phyloP scores from a whole-genome alignment of 2,329 filamentous ascomycete species.

The Aspergillus ruber region DNA sequence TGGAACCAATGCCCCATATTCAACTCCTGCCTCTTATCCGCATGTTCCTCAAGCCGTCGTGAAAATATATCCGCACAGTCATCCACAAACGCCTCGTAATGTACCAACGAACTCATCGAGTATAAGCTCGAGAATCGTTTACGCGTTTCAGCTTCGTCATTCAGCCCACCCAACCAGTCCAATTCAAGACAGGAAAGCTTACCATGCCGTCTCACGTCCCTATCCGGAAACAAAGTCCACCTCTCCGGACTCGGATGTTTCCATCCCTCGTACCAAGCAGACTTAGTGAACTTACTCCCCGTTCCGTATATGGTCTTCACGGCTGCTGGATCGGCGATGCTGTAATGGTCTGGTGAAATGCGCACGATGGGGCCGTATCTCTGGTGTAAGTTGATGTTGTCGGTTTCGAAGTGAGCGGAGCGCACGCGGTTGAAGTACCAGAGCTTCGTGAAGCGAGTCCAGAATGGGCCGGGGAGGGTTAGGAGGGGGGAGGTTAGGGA shows the following conservation, averaged over 20 bases:
- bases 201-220: constrained; percentile 33
- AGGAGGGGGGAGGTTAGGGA: constrained; percentile 29
- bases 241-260: constrained; percentile 21
- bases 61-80: constrained; percentile 40
- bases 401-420: constrained; percentile 32
- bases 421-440: constrained; percentile 39
- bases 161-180: background rate
- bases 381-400: constrained; percentile 36
- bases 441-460: constrained; percentile 38
- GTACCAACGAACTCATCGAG: constrained; percentile 43
- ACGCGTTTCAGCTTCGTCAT: constrained; percentile 20
- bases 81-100: constrained; percentile 47
- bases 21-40: constrained; percentile 20
- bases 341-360: constrained; percentile 45
- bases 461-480: constrained; percentile 41
- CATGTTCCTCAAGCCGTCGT: constrained; percentile 33
- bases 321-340: constrained; percentile 37
- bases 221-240: constrained; percentile 29
- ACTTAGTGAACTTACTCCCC: constrained; percentile 36
- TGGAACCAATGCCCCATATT: constrained; percentile 36
- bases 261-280: constrained; percentile 29
- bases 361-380: constrained; percentile 42
- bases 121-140: constrained; percentile 42
- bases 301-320: constrained; percentile 39
- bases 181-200: background rate